Base-by-base conservation (phyloP, 2,329 filamentous ascomycete genomes). In the Colletotrichum sp. region DNA sequence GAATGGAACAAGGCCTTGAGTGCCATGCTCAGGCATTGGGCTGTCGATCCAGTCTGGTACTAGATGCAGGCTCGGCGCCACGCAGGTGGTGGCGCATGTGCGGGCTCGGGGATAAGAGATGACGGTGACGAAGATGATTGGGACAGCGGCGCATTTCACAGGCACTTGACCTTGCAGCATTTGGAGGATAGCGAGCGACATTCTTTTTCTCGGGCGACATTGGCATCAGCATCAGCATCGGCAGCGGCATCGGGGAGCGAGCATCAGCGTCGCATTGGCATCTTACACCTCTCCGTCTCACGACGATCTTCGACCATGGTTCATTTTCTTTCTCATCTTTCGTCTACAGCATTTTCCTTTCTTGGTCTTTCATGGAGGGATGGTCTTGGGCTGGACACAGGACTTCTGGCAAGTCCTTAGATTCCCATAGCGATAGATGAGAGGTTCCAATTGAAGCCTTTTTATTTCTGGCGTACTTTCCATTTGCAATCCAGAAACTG, bases 21-120 rank as follows among this genome's bases (percentile, higher is more conserved):
- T 43, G 90, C 90, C 71, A 92, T 95, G 91, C 84, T 95, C 76
- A 85, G 91, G 71, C 93, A 95, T 81, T 95, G 94, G 94, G 85
- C 90, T 12, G 84, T 84, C 2, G 85, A 91, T 7, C 93, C 93
- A 5, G 90, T 89, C 7, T 89, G 89, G 85, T 78, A 73, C 52
- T 78, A 48, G 55, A 66, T 22, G 39, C 5, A n/a, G 18, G 48
- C 34, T 32, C 36, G 30, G 30, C 61, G 61, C 12, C 28, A 18
- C 32, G 58, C 30, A 28, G 30, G 61, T 52, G 34, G 32, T 34
- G 32, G 89, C 87, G 68, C 88, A 84, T 5, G 88, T 88, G 27
- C 27, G 25, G 39, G 15, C n/a, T 18, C 25, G 39, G 25, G 10
- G 27, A 30, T 62, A 30, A n/a, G 39, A n/a, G 13, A 56, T 81